These are phyloP conservation scores for Scheffersomyces parashehatae DNA, from an alignment of 1,139 yeast species.

Conservation along the genomic window DNA sequence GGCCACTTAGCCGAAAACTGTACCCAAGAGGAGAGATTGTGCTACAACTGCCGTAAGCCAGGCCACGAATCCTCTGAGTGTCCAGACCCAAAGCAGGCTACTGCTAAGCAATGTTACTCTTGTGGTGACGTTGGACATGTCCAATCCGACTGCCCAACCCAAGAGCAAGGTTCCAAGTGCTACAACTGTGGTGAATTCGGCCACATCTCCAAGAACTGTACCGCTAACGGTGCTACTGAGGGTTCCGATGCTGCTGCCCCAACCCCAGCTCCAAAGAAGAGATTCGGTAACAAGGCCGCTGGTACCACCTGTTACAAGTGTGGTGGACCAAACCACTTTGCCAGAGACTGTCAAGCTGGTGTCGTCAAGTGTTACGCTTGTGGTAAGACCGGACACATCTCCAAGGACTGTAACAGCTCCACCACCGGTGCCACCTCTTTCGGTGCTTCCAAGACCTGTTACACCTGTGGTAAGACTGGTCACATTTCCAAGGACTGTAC, in stretches of 20 bases:
- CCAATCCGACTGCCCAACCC: constrained; percentile 63
- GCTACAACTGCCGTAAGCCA: constrained; percentile 90
- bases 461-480: constrained; percentile 47
- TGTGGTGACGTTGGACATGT: constrained; percentile 77
- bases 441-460: constrained; percentile 47
- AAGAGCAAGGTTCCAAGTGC: constrained; percentile 51
- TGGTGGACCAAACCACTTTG: constrained; percentile 92
- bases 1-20: constrained; percentile 92
- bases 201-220: constrained; percentile 78
- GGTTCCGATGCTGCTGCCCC: constrained; percentile 15
- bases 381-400: constrained; percentile 86
- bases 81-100: constrained; percentile 81
- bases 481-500: constrained; percentile 61
- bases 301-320: constrained; percentile 83
- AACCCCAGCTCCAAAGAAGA: constrained; percentile 11
- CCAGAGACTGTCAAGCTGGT: constrained; percentile 84
- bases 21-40: constrained; percentile 77
- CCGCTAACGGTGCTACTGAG: constrained; percentile 20
- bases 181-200: constrained; percentile 72
- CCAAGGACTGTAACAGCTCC: constrained; percentile 72
- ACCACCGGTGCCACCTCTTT: constrained; percentile 40
- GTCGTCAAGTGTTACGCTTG: constrained; percentile 85
- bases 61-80: constrained; percentile 91
- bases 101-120: constrained; percentile 85
- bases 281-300: constrained; percentile 14